Conservation (phyloP, 176 grass and related monocot genomes). For the Chloris gayana region DNA sequence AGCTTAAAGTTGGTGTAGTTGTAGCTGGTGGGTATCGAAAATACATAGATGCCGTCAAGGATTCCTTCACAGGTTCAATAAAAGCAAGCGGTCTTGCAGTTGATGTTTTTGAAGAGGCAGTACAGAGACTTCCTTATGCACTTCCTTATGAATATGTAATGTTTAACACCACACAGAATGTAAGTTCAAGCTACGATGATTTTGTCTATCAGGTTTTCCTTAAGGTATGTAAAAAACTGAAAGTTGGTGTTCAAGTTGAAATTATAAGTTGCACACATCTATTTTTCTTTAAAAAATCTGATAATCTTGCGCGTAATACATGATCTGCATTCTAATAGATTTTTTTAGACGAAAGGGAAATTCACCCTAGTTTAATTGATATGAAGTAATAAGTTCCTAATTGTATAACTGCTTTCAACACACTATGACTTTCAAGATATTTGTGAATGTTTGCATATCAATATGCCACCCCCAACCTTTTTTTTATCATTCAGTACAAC, state of each 20-base stretch:
- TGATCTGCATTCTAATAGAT: too few relatives aligned
- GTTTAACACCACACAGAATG: background rate
- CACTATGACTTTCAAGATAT: too few relatives aligned
- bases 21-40: background rate
- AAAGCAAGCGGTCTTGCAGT: conserved; percentile 25
- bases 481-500: too few relatives aligned
- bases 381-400: too few relatives aligned
- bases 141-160: conserved; percentile 24
- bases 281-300: too few relatives aligned
- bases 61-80: conserved; percentile 31
- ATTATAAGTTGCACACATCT: background rate
- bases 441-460: too few relatives aligned
- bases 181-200: conserved; percentile 6
- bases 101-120: conserved; percentile 43
- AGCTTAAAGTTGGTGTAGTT: conserved; percentile 47
- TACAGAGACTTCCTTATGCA: conserved; percentile 39
- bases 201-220: conserved; percentile 40
- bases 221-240: background rate
- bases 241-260: background rate
- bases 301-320: too few relatives aligned
- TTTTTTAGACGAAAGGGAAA: too few relatives aligned
- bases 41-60: conserved; percentile 23
- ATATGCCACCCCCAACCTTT: too few relatives aligned
- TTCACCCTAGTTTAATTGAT: too few relatives aligned
- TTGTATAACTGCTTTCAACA: too few relatives aligned